Evolutionary conservation across 139 green algal genomes (phyloP), one percentile per base, ranked within the genome.

Genomic region (Ettlia oleoabundans): DNA sequence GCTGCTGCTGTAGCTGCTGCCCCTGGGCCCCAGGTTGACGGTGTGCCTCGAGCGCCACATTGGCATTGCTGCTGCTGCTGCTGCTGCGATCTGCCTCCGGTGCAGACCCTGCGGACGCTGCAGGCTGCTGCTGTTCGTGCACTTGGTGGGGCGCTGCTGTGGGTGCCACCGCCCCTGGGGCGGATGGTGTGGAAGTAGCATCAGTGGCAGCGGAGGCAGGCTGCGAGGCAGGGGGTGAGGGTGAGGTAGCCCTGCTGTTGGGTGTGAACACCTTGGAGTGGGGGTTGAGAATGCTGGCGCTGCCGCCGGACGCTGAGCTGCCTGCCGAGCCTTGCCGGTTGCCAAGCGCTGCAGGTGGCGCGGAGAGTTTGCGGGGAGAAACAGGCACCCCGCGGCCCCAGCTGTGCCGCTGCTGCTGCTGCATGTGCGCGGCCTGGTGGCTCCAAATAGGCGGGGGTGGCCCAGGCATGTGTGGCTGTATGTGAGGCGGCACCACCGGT

Each of bases 311-410:
- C 9, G 35, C 13, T 18, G 1, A 21, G 66, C 35, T 32, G 66
- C 35, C 4, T 35, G 9, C 1, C 37, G 22, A 32, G 66, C 35
- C 9, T 7, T 24, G 1, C 22, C 32, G 22, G 37, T 15, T 15
- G 47, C 47, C 47, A 10, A 58, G 47, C 47, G 15, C n/a, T n/a
- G n/a, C n/a, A n/a, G n/a, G 47, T 15, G 47, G 47, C 47, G 47
- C 66, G 35, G 33, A 15, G 13, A 37, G 32, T n/a, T n/a, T n/a
- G 66, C 66, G 66, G 1, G 66, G 66, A 7, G 66, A 73, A 2
- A 73, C 21, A 24, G 66, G 66, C n/a, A 37, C 35, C 22, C 66
- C 66, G 2, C 66, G 66, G 66, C 66, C 66, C 66, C 66, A 73
- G 35, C 47, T 58, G 47, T 35, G 66, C 35, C 66, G 40, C 7